These are phyloP conservation scores for Prillingera fragicola DNA, from an alignment of 1,284 basidiomycete species.

Conservation along the genomic window DNA sequence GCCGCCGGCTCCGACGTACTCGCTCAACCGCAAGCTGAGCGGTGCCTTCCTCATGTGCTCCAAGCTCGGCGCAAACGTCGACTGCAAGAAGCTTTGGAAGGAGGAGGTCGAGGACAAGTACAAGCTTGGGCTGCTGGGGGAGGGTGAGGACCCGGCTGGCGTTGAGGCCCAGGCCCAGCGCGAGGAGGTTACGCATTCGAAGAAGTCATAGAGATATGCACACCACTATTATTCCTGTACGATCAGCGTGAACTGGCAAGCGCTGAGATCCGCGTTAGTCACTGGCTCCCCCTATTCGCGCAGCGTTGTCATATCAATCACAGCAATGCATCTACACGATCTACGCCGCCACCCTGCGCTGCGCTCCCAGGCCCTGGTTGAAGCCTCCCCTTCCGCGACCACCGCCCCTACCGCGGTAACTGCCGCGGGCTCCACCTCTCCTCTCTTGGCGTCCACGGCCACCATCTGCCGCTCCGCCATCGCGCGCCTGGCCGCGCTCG, in stretches of 20 bases:
- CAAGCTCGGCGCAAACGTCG: constrained; percentile 67
- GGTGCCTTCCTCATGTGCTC: constrained; percentile 90
- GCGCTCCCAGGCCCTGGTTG: constrained; percentile 28
- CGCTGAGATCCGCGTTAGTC: too few relatives aligned
- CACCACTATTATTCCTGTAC: too few relatives aligned
- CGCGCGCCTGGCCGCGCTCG: constrained; percentile 51
- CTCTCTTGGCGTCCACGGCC: constrained; percentile 38
- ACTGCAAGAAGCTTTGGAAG: constrained; percentile 71
- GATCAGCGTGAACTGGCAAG: too few relatives aligned
- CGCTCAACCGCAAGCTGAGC: constrained; percentile 88
- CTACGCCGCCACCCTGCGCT: constrained; percentile 26
- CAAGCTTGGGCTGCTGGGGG: too few relatives aligned
- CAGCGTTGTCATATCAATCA: constrained; percentile 1
- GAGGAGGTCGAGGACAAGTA: too few relatives aligned
- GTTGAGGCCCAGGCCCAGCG: too few relatives aligned
- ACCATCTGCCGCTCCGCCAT: constrained; percentile 31
- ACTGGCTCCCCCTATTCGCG: too few relatives aligned
- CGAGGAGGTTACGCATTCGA: too few relatives aligned
- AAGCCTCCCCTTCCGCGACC: constrained; percentile 35
- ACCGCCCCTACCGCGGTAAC: constrained; percentile 14
- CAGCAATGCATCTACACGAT: background rate
- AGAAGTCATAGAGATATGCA: too few relatives aligned
- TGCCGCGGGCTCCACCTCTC: constrained; percentile 34
- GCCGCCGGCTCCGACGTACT: constrained; percentile 90
- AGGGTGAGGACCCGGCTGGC: too few relatives aligned